A percentile compares a stretch with the other conserved stretches of the same genome.
phyloP scores from a whole-genome alignment of 805 yeast species.

The Torulaspora maleeae region DNA sequence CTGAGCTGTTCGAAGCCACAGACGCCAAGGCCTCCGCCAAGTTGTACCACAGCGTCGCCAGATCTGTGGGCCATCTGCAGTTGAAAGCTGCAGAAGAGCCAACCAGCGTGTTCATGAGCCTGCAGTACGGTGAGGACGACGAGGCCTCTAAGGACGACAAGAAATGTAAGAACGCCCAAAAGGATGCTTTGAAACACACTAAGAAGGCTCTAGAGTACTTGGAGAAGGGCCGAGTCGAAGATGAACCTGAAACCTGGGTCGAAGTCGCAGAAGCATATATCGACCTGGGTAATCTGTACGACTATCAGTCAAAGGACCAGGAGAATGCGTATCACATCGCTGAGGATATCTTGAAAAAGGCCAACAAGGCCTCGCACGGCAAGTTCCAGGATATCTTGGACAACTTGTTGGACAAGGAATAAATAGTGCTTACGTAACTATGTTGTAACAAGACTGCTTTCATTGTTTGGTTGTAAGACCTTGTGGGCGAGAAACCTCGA shows the following conservation, averaged over 20 bases:
- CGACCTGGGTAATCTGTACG: conserved; percentile 68
- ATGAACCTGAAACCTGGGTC: conserved; percentile 78
- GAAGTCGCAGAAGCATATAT: conserved; percentile 82
- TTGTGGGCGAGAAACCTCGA: too few species aligned
- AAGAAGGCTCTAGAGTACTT: conserved; percentile 54
- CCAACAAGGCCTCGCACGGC: conserved; percentile 77
- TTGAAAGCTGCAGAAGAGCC: conserved; percentile 64
- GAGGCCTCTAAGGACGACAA: conserved; percentile 25
- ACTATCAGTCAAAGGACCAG: conserved; percentile 62
- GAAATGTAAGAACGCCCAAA: conserved; percentile 42
- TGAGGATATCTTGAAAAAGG: conserved; percentile 58
- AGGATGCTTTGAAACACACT: conserved; percentile 45
- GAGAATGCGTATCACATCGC: conserved; percentile 64
- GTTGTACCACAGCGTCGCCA: conserved; percentile 41
- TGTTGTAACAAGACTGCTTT: not conserved
- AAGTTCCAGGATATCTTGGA: conserved; percentile 62
- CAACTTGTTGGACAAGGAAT: conserved; percentile 38
- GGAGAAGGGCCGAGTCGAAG: conserved; percentile 56
- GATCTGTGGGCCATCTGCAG: conserved; percentile 57
- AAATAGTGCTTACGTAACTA: not conserved
- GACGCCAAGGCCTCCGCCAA: conserved; percentile 10
- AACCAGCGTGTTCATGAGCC: conserved; percentile 47
- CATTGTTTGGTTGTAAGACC: too few species aligned
- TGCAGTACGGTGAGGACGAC: conserved; percentile 52
- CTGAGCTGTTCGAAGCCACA: conserved; percentile 18